These are phyloP conservation scores for Lichina pygmaea DNA, from an alignment of 495 filamentous ascomycete genomes.

Conservation along the genomic window DNA sequence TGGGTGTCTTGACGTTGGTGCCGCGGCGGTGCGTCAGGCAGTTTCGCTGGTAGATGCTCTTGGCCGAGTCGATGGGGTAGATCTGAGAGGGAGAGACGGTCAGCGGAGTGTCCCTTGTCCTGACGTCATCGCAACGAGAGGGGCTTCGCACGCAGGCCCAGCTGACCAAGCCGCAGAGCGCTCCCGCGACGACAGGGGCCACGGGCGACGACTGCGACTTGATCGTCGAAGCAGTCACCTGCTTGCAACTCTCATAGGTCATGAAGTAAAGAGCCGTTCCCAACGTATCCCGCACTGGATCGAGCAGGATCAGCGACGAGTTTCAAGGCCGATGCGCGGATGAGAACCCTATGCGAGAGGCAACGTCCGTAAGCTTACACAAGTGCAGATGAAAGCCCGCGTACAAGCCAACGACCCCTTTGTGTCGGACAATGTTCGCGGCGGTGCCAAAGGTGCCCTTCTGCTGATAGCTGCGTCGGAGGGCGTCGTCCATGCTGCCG, in stretches of 20 bases:
- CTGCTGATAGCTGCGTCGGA: slow-evolving; percentile 44
- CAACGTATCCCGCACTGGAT: slow-evolving; percentile 50
- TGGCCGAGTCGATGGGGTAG: slow-evolving; percentile 60
- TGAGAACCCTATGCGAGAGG: neutral
- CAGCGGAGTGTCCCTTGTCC: neutral
- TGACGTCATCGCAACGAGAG: slow-evolving; percentile 1
- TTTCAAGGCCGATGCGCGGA: too few relatives aligned
- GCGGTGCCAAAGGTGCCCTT: slow-evolving; percentile 61
- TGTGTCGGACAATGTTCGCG: slow-evolving; percentile 47
- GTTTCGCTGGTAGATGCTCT: slow-evolving; percentile 60
- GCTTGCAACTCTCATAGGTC: slow-evolving; percentile 76
- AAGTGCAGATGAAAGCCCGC: slow-evolving; percentile 67
- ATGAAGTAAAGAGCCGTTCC: slow-evolving; percentile 80
- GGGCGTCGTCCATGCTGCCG: slow-evolving; percentile 29
- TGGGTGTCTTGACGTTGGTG: slow-evolving; percentile 27
- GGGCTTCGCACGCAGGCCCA: slow-evolving; percentile 44
- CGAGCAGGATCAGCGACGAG: neutral
- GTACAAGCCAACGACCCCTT: slow-evolving; percentile 58
- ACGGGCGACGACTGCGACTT: slow-evolving; percentile 35
- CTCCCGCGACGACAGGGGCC: slow-evolving; percentile 47
- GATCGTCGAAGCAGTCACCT: slow-evolving; percentile 41
- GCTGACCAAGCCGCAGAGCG: slow-evolving; percentile 52
- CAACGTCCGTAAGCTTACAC: slow-evolving; percentile 19
- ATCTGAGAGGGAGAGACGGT: slow-evolving; percentile 14
- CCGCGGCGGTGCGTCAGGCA: slow-evolving; percentile 39